Percentiles rank a stretch among this genome's conserved stretches.
Evolutionary conservation across 345 rosid genomes (phyloP).

Genomic region (Turritis glabra): DNA sequence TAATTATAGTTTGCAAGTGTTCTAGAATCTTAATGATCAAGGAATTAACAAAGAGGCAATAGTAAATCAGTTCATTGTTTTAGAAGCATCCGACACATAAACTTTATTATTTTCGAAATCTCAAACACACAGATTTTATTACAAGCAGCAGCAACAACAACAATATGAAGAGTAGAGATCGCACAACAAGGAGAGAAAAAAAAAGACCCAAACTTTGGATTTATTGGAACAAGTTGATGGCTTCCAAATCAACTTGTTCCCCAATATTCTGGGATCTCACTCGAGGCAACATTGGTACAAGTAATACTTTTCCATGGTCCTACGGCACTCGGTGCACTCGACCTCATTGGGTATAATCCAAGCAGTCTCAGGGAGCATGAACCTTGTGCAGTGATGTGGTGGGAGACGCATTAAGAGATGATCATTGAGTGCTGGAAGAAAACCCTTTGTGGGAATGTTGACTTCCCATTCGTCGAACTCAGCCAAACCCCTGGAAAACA

Average conservation of each 20-base stretch:
- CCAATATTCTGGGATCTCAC: conserved; percentile 10
- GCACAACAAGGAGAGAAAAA: conserved; percentile 5
- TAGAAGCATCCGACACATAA: conserved; percentile 11
- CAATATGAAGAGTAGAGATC: conserved; percentile 3
- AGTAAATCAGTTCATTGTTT: not conserved
- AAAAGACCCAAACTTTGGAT: conserved; percentile 16
- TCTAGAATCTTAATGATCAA: not conserved
- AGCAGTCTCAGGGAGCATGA: conserved; percentile 54
- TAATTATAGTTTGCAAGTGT: not conserved
- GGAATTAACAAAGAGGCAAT: not conserved
- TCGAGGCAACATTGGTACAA: conserved; percentile 65
- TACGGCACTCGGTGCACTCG: conserved; percentile 59
- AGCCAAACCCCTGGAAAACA: conserved; percentile 39
- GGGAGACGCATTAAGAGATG: conserved; percentile 45
- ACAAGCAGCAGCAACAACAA: conserved; percentile 21
- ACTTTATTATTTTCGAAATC: not conserved
- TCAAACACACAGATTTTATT: conserved; percentile 33
- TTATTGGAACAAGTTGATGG: conserved; percentile 26
- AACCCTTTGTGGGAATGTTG: conserved; percentile 39
- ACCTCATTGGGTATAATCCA: conserved; percentile 54
- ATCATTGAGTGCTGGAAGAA: conserved; percentile 50
- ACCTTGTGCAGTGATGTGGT: conserved; percentile 59
- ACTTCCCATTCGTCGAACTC: conserved; percentile 48
- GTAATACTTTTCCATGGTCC: conserved; percentile 59
- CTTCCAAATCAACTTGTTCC: conserved; percentile 2